Evolutionary conservation across 164 flowering plant genomes (phyloP).

Genomic region (Tinospora cordifolia): DNA sequence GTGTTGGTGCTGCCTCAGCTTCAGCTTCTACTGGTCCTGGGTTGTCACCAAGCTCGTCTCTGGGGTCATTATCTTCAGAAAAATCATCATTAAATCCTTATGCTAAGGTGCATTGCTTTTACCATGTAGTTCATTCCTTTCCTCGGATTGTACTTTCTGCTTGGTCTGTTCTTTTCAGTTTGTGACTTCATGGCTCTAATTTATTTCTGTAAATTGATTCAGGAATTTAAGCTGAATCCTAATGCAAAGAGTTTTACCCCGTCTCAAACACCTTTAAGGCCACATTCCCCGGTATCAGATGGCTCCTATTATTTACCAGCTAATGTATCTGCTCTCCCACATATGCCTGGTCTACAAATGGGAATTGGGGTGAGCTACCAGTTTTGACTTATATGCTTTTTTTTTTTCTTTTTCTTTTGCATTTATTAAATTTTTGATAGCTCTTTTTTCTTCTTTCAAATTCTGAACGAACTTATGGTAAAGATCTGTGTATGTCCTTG

Average conservation of each 20-base stretch:
- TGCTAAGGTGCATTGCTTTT: slow-evolving; percentile 61
- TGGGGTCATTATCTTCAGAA: slow-evolving; percentile 84
- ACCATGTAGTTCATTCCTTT: neutral
- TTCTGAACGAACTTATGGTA: neutral
- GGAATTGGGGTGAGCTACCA: slow-evolving; percentile 65
- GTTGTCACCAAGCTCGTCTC: slow-evolving; percentile 83
- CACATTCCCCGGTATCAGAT: slow-evolving; percentile 70
- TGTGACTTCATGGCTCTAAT: neutral
- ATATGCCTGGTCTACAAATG: slow-evolving; percentile 68
- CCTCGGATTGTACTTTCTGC: neutral
- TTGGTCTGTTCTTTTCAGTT: neutral
- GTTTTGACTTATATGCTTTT: neutral
- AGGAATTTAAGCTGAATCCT: slow-evolving; percentile 95
- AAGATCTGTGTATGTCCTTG: no score
- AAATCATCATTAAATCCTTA: slow-evolving; percentile 83
- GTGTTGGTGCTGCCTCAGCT: slow-evolving; percentile 37
- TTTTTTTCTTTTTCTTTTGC: no score
- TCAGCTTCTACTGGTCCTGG: slow-evolving; percentile 47
- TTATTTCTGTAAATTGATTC: slow-evolving; percentile 14
- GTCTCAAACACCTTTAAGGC: slow-evolving; percentile 48
- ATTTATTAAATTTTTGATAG: neutral
- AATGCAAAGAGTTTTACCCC: slow-evolving; percentile 91
- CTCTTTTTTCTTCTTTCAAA: neutral
- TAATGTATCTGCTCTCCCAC: slow-evolving; percentile 44
- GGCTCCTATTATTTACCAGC: slow-evolving; percentile 59